Percentiles rank a stretch among this genome's conserved stretches.
Evolutionary conservation across 257 asterid genomes (phyloP).

Genomic region (Fraxinus quadrangulata): DNA sequence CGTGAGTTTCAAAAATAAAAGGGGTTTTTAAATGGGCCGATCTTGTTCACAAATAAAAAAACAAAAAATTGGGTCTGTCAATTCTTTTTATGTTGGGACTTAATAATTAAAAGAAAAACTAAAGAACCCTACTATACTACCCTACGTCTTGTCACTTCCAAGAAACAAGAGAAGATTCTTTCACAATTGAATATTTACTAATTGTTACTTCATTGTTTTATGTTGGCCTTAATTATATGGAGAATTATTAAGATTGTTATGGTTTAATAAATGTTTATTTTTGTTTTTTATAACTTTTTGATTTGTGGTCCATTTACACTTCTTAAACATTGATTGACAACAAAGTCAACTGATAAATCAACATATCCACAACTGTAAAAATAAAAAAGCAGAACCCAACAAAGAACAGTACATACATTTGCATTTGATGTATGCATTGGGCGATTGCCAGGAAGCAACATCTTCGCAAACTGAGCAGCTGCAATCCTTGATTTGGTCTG

Average conservation of each 20-base stretch:
- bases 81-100: background rate
- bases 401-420: conserved; percentile 49
- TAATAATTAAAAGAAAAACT: too few relatives aligned
- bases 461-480: conserved; percentile 74
- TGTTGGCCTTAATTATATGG: too few relatives aligned
- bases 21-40: background rate
- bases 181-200: too few relatives aligned
- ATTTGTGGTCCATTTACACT: background rate
- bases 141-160: background rate
- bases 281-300: background rate
- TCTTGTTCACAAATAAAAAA: background rate
- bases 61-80: background rate
- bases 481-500: conserved; percentile 71
- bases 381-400: conserved; percentile 17
- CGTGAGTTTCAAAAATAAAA: background rate
- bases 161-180: background rate
- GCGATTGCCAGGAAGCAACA: conserved; percentile 60
- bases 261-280: background rate
- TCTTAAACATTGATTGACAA: conserved; percentile 2
- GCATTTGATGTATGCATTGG: conserved; percentile 53
- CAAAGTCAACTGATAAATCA: conserved; percentile 2
- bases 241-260: too few relatives aligned
- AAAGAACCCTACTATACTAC: too few relatives aligned
- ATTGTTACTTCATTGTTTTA: too few relatives aligned
- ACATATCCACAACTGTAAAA: conserved; percentile 11